phyloP scores from a whole-genome alignment of 192 early-diverging fungal species.

The Coemansia furcata region DNA sequence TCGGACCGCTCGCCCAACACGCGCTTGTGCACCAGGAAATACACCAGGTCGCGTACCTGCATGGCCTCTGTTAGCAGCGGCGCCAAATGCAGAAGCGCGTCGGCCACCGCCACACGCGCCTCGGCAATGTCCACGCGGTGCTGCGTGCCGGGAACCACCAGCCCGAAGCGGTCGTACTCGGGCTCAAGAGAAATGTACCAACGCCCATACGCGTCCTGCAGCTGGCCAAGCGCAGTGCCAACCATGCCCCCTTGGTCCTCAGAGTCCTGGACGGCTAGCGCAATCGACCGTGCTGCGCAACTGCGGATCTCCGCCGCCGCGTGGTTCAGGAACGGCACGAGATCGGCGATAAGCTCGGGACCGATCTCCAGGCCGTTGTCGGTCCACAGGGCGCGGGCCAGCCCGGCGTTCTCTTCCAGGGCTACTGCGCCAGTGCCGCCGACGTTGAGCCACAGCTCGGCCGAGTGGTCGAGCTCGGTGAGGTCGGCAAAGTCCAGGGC shows the following conservation, averaged over 20 bases:
- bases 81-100: conserved; percentile 67
- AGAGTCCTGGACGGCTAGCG: conserved; percentile 1
- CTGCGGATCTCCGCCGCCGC: conserved; percentile 23
- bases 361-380: conserved; percentile 43
- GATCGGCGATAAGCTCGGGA: conserved; percentile 19
- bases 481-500: conserved; percentile 51
- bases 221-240: conserved; percentile 10
- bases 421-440: conserved; percentile 22
- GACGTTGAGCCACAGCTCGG: conserved; percentile 34
- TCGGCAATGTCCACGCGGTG: conserved; percentile 77
- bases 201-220: conserved; percentile 25
- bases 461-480: conserved; percentile 26
- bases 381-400: conserved; percentile 36
- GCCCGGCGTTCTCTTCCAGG: conserved; percentile 38
- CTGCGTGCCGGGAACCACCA: conserved; percentile 81
- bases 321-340: conserved; percentile 30
- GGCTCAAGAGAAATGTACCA: conserved; percentile 73
- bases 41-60: conserved; percentile 59
- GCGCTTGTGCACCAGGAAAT: conserved; percentile 80
- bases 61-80: conserved; percentile 55
- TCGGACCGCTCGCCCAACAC: conserved; percentile 84
- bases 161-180: conserved; percentile 87
- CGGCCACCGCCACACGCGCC: conserved; percentile 82
- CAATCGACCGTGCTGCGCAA: conserved; percentile 30
- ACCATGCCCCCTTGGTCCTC: conserved; percentile 2